A percentile compares a stretch with the other conserved stretches of the same genome.
phyloP scores from a whole-genome alignment of 2,329 filamentous ascomycete genomes.

The Arthrobotrys entomopaga region DNA sequence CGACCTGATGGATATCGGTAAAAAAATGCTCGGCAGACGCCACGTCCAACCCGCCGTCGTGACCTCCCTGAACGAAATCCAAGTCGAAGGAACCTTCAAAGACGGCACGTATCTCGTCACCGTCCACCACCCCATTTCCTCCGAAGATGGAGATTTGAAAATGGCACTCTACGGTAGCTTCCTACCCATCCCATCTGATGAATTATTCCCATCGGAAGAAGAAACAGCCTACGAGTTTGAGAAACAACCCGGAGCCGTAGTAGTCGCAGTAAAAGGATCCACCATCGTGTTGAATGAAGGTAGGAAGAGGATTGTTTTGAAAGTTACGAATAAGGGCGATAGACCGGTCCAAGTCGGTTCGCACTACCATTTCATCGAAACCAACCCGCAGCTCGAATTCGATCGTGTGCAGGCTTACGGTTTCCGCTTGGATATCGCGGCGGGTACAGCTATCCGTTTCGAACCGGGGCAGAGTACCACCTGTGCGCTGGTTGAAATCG shows the following conservation, averaged over 20 bases:
- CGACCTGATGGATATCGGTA: slow-evolving; percentile 90
- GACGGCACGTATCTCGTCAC: slow-evolving; percentile 93
- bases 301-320: slow-evolving; percentile 76
- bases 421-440: slow-evolving; percentile 86
- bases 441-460: slow-evolving; percentile 90
- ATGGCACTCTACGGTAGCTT: slow-evolving; percentile 91
- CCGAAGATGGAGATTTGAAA: slow-evolving; percentile 85
- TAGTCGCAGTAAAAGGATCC: slow-evolving; percentile 72
- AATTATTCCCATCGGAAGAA: slow-evolving; percentile 74
- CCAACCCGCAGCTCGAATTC: slow-evolving; percentile 89
- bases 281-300: slow-evolving; percentile 76
- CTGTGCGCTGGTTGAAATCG: slow-evolving; percentile 88
- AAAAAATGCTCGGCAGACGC: slow-evolving; percentile 90
- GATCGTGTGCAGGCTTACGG: slow-evolving; percentile 85
- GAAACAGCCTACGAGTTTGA: slow-evolving; percentile 71
- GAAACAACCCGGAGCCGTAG: slow-evolving; percentile 81
- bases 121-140: slow-evolving; percentile 86
- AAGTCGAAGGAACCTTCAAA: slow-evolving; percentile 93
- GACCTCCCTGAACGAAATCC: slow-evolving; percentile 80
- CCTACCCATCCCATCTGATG: slow-evolving; percentile 77
- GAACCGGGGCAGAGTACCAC: slow-evolving; percentile 94
- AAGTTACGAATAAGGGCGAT: slow-evolving; percentile 86
- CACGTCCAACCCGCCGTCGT: slow-evolving; percentile 84
- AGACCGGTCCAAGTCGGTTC: slow-evolving; percentile 91
- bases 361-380: slow-evolving; percentile 95